phyloP scores from a whole-genome alignment of 495 filamentous ascomycete genomes.

The Pseudotulostoma volvatum region DNA sequence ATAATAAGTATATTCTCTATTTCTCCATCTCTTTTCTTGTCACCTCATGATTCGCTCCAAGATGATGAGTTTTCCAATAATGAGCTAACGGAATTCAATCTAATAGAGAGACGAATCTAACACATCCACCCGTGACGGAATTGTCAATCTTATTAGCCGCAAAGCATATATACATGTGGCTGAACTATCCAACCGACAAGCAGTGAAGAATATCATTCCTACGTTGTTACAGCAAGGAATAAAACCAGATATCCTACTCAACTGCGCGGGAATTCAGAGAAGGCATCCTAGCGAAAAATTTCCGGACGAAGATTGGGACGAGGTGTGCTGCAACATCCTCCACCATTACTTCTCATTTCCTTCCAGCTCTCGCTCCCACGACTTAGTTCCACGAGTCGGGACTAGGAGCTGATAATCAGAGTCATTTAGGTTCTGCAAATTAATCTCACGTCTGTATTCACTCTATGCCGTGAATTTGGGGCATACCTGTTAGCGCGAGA shows the following conservation, averaged over 20 bases:
- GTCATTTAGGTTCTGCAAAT: conserved; percentile 51
- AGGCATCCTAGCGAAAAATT: conserved; percentile 64
- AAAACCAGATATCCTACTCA: conserved; percentile 57
- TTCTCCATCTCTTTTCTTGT: too few relatives aligned
- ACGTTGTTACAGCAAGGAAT: conserved; percentile 40
- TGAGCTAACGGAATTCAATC: too few relatives aligned
- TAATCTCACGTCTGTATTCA: conserved; percentile 72
- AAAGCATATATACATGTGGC: conserved; percentile 51
- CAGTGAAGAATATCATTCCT: conserved; percentile 46
- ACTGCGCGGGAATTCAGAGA: conserved; percentile 74
- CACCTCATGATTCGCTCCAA: too few relatives aligned
- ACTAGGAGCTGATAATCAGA: too few relatives aligned
- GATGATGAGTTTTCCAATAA: too few relatives aligned
- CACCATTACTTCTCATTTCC: too few relatives aligned
- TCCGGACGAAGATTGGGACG: conserved; percentile 68
- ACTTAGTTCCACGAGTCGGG: not conserved
- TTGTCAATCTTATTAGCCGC: conserved; percentile 48
- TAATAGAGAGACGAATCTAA: conserved; percentile 46
- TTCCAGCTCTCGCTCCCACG: not conserved
- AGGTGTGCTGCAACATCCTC: conserved; percentile 24
- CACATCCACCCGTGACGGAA: conserved; percentile 41
- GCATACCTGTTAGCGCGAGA: conserved; percentile 59
- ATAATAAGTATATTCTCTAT: too few relatives aligned
- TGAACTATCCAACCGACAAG: conserved; percentile 47
- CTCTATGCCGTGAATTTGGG: conserved; percentile 67